Base-by-base conservation (phyloP, 2,329 filamentous ascomycete species). In the Scedosporium aurantiacum region DNA sequence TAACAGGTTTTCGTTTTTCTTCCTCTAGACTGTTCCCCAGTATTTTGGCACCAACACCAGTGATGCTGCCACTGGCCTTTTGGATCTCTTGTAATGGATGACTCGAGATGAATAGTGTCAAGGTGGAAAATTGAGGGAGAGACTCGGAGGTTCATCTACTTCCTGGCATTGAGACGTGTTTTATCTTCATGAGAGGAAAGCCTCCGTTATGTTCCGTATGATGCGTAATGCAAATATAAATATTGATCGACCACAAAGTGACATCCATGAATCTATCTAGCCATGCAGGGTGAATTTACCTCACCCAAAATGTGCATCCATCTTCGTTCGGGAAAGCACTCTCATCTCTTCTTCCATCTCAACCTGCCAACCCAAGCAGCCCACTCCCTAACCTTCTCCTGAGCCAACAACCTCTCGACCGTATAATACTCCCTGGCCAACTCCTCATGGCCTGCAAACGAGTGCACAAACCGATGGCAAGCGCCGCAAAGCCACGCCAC, bases 1-100 rank as follows among this genome's bases (percentile, higher is more conserved):
- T 54, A 54, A 54, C 50, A 21, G 2, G 50, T 8, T 23, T 23
- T 54, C 14, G 50, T 21, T 7, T 47, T 7, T 3, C 6, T 37
- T 4, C 32, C 10, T 12, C 18, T 54, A 23, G 50, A 73, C 74
- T 12, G 68, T 66, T 2, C 66, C 74, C 1, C 62, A 67, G 2
- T 65, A 70, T 41, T 79, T 71, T 64, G 73, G 74, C 10, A 67
- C 66, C 37, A 79, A 79, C 60, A 65, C 71, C 40, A 58, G 67
- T 60, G 61, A 76, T 28, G 67, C 70, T 50, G 70, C 69, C 14
- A 65, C 69, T 56, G 72, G 73, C 62, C 61, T 78, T 16, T n/a
- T 73, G 16, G 72, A 73, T 37, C 67, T 71, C 60, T 64, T 76
- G 60, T 75, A 68, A 54, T 23, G 23, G 18, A 54, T 14, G 12